Conservation (phyloP, 78 protist species). For the Salpingoeca rosetta region DNA sequence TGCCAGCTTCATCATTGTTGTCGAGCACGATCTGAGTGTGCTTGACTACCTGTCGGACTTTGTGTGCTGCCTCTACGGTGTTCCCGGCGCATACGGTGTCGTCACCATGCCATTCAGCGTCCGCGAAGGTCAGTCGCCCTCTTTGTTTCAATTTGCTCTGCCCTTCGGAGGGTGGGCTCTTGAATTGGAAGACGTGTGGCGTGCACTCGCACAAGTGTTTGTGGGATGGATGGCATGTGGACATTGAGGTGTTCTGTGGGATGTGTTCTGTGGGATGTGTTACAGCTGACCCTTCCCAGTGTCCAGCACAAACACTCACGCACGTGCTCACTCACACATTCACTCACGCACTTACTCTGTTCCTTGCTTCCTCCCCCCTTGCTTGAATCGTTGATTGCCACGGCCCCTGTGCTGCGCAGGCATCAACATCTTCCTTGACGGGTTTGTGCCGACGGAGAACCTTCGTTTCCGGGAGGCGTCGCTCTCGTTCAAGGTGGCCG, state of each 20-base stretch:
- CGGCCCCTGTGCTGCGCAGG: conserved; percentile 28
- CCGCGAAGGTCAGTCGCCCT: conserved; percentile 78
- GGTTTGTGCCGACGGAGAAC: conserved; percentile 98
- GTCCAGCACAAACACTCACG: no score
- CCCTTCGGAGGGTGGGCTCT: background rate
- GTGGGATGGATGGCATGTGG: no score
- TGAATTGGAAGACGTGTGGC: no score
- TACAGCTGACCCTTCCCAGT: no score
- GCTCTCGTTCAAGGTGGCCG: conserved; percentile 62
- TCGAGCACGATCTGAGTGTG: conserved; percentile 98
- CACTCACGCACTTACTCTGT: no score
- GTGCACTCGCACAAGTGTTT: no score
- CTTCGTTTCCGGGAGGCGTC: conserved; percentile 90
- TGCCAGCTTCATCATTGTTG: conserved; percentile 77
- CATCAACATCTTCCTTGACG: conserved; percentile 98
- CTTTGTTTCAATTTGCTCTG: background rate
- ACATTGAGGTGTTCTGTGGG: no score
- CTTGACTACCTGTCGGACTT: conserved; percentile 98
- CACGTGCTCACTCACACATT: no score
- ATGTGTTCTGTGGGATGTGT: no score
- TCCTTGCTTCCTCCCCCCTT: no score
- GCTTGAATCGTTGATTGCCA: no score
- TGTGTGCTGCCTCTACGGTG: conserved; percentile 96
- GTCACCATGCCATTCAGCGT: conserved; percentile 97
- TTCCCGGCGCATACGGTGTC: conserved; percentile 99